Evolutionary conservation across 2,329 filamentous ascomycete genomes (phyloP).

Genomic region (Domatiomyces globalis): DNA sequence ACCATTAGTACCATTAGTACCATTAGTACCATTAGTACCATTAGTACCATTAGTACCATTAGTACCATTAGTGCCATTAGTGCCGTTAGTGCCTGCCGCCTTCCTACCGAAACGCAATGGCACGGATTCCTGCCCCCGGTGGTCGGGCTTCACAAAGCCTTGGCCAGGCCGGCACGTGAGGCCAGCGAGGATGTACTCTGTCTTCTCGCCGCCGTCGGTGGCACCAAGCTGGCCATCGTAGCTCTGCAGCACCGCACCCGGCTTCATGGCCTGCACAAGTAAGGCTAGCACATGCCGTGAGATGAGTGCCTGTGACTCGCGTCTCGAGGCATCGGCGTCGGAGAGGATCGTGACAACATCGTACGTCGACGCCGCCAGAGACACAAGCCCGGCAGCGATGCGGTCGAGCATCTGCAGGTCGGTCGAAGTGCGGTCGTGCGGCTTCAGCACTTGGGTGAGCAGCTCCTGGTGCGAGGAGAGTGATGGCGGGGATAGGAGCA

Average conservation of each 20-base stretch:
- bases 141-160: conserved; percentile 61
- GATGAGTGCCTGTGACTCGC: conserved; percentile 52
- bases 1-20: neutral
- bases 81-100: conserved; percentile 24
- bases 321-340: conserved; percentile 54
- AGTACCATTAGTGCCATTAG: conserved; percentile 12
- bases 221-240: conserved; percentile 50
- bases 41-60: conserved; percentile 17
- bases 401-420: conserved; percentile 98
- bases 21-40: neutral
- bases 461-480: conserved; percentile 72
- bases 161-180: conserved; percentile 46
- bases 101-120: conserved; percentile 54
- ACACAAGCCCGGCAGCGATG: conserved; percentile 64
- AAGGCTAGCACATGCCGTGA: conserved; percentile 52
- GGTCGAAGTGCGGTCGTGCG: conserved; percentile 59
- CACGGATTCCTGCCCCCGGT: conserved; percentile 42
- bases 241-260: conserved; percentile 52
- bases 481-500: conserved; percentile 81
- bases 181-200: conserved; percentile 76
- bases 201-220: conserved; percentile 37
- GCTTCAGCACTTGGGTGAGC: conserved; percentile 54
- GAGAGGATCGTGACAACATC: conserved; percentile 72
- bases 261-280: conserved; percentile 56
- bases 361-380: conserved; percentile 64